Base-by-base conservation (phyloP, 108 stramenopile genomes). In the Stephanodiscus minutulus region DNA sequence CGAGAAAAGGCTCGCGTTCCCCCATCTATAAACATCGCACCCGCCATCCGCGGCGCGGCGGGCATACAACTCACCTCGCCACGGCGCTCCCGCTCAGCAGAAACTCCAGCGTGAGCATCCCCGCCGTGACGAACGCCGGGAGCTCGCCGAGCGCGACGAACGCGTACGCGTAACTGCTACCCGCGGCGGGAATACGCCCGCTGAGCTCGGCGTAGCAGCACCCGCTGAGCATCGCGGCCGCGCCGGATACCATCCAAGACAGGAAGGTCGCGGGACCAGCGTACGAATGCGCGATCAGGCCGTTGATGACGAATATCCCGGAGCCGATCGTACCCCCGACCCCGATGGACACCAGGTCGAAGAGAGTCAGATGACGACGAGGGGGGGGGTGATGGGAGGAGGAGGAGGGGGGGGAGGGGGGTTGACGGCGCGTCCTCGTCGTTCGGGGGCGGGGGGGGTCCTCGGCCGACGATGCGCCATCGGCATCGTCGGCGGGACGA, bases 301-400 rank as follows among this genome's bases (percentile, higher is more conserved):
- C 97, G 31, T 78, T 68, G 52, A 97, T 61, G 0, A 97, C 97
- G 72, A 97, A 97, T 9, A 97, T 93, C 13, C 97, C 97, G 39
- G 74, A 72, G 7, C 95, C 95, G 10, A 96, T 86, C 10, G 95
- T 96, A 5, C 91, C 89, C 0, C 94, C 91, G 1, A 92, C 83
- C 33, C 97, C 96, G 25, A 97, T 68, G 41, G 83, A 88, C 8
- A 97, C 80, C 5, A 97, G 79, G 73, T 97, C 97, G 53, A 87
- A 87, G 35, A 94, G 83, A 22, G 86, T 62, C 9, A 88, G 55
- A 29, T 88, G 87, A 27, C 87, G 78, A 27, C 54, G 79, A 33
- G 66, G 74, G 20, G 10, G 55, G 49, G 43, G 5, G 29, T 63
- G 72, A 41, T 46, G 52, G 72, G 28, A 6, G 36, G 18, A 18